phyloP scores from a whole-genome alignment of 768 basidiomycete genomes.

The Pilatotrama ljubarskyi region DNA sequence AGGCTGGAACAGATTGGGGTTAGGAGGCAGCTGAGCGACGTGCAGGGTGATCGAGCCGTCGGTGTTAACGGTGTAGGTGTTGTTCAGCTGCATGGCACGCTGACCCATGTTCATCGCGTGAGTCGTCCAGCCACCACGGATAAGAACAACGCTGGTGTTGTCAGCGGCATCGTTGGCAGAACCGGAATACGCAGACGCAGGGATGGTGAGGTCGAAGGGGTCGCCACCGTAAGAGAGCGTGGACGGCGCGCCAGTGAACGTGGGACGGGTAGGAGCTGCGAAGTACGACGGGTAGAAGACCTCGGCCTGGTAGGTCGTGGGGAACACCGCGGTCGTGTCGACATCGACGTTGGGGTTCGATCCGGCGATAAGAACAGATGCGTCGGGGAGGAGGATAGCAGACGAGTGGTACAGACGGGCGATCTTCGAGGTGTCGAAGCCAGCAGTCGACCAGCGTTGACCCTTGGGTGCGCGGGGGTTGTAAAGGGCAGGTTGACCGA shows the following conservation, averaged over 20 bases:
- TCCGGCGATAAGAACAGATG: slow-evolving; percentile 84
- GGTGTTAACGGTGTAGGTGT: slow-evolving; percentile 77
- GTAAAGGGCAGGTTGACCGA: slow-evolving; percentile 80
- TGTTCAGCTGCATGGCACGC: slow-evolving; percentile 78
- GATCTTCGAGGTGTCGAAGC: slow-evolving; percentile 60
- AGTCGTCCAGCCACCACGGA: slow-evolving; percentile 84
- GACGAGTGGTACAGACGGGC: slow-evolving; percentile 90
- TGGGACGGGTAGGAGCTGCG: slow-evolving; percentile 64
- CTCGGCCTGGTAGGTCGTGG: slow-evolving; percentile 81
- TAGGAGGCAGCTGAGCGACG: slow-evolving; percentile 81
- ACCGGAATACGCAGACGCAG: slow-evolving; percentile 64
- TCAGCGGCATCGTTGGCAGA: slow-evolving; percentile 68
- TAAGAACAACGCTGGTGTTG: slow-evolving; percentile 72
- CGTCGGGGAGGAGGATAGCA: slow-evolving; percentile 87
- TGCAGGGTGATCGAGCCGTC: slow-evolving; percentile 79
- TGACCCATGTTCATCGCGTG: slow-evolving; percentile 91
- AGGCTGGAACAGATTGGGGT: slow-evolving; percentile 84
- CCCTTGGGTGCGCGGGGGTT: slow-evolving; percentile 74
- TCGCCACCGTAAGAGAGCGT: slow-evolving; percentile 82
- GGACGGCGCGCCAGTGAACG: slow-evolving; percentile 66
- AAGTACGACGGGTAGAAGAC: slow-evolving; percentile 94
- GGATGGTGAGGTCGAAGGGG: slow-evolving; percentile 74
- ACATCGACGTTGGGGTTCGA: slow-evolving; percentile 93
- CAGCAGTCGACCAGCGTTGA: slow-evolving; percentile 69
- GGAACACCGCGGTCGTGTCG: slow-evolving; percentile 58